Conservation (phyloP, 441 rosid species). For the Codiaeum variegatum region DNA sequence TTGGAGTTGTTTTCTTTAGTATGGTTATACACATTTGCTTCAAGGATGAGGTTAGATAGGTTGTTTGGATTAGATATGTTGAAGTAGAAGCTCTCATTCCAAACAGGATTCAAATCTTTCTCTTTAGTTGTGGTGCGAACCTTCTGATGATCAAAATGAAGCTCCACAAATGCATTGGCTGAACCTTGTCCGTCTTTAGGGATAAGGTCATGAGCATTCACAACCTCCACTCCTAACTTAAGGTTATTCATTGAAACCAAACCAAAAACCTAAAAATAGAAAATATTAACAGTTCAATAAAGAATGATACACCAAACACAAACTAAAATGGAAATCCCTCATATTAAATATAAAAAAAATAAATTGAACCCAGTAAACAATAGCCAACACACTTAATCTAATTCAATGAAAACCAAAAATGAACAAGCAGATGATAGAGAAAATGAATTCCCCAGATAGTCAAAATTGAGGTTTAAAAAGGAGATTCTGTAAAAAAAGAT, state of each 20-base stretch:
- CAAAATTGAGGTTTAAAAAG: background rate
- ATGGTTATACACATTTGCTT: constrained; percentile 53
- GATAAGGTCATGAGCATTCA: constrained; percentile 65
- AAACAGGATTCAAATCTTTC: constrained; percentile 68
- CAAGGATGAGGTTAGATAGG: constrained; percentile 52
- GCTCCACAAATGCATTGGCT: constrained; percentile 67
- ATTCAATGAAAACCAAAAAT: background rate
- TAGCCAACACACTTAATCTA: background rate
- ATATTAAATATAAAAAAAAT: background rate
- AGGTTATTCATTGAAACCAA: constrained; percentile 49
- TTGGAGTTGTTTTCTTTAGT: constrained; percentile 39
- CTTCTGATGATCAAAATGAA: constrained; percentile 73
- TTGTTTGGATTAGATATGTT: constrained; percentile 65
- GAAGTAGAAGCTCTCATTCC: constrained; percentile 88
- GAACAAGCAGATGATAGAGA: background rate
- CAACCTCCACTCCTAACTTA: constrained; percentile 86
- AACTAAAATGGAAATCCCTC: background rate
- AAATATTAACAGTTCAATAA: background rate
- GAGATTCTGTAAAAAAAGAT: constrained; percentile 4
- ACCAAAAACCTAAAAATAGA: constrained; percentile 25
- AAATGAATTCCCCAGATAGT: background rate
- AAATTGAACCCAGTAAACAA: background rate
- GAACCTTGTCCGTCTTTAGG: constrained; percentile 63
- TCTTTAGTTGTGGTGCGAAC: constrained; percentile 62
- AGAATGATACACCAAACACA: background rate